Conservation (phyloP, 1,284 basidiomycete species). For the Malassezia brasiliensis region DNA sequence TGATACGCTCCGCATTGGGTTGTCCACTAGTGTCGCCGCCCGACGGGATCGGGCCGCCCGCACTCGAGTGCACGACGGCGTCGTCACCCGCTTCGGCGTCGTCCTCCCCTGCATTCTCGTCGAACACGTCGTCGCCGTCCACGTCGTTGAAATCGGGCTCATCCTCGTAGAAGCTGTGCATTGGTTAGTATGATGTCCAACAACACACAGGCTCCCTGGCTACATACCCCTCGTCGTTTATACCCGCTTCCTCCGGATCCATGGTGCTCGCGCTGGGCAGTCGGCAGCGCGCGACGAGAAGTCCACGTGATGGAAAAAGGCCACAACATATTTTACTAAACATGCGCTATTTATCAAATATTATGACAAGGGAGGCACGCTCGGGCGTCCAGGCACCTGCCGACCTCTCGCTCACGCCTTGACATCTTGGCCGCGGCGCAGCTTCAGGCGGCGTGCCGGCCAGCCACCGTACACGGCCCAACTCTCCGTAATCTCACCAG, state of each 20-base stretch:
- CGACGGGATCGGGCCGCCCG: constrained; percentile 29
- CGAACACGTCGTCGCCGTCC: constrained; percentile 23
- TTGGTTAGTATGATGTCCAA: background rate
- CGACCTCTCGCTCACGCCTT: background rate
- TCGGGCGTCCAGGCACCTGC: too few relatives aligned
- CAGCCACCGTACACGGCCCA: constrained; percentile 47
- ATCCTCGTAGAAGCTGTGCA: constrained; percentile 35
- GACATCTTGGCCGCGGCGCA: constrained; percentile 13
- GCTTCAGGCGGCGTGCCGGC: constrained; percentile 40
- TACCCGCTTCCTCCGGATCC: constrained; percentile 13
- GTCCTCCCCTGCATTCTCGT: constrained; percentile 28
- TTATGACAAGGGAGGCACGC: background rate
- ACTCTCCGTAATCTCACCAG: constrained; percentile 46
- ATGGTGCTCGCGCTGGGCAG: constrained; percentile 2
- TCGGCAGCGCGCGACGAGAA: background rate
- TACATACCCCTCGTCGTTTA: constrained; percentile 15
- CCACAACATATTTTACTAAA: background rate
- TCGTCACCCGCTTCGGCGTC: constrained; percentile 23
- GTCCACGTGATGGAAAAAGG: background rate
- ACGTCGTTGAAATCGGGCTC: constrained; percentile 29
- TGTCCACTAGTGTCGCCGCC: constrained; percentile 14
- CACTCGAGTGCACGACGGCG: constrained; percentile 43
- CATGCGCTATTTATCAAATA: background rate
- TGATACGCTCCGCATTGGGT: constrained; percentile 81
- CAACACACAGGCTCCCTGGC: background rate